These are phyloP conservation scores for Penicillium sp. DNA, from an alignment of 2,329 filamentous ascomycete species.

Conservation along the genomic window DNA sequence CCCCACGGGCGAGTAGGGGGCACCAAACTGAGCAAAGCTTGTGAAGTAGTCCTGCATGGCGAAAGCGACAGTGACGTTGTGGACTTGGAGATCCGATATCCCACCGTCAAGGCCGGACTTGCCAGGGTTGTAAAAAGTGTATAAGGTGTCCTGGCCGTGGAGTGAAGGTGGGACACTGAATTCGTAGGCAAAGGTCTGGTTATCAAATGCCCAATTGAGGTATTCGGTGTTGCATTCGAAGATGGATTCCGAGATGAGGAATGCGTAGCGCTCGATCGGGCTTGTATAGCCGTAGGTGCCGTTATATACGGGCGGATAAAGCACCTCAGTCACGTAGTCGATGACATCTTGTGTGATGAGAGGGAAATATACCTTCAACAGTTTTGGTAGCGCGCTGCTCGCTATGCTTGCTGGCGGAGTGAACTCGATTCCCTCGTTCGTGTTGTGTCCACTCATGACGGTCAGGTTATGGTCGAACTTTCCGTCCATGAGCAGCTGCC, in stretches of 20 bases:
- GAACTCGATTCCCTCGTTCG: slow-evolving; percentile 46
- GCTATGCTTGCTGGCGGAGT: slow-evolving; percentile 35
- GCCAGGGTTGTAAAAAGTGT: slow-evolving; percentile 52
- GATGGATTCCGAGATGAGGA: slow-evolving; percentile 45
- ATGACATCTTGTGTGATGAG: slow-evolving; percentile 28
- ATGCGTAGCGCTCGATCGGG: slow-evolving; percentile 44
- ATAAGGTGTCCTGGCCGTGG: slow-evolving; percentile 55
- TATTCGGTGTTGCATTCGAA: slow-evolving; percentile 58
- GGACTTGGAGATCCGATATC: slow-evolving; percentile 21
- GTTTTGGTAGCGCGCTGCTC: slow-evolving; percentile 20
- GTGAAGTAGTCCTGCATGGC: slow-evolving; percentile 41
- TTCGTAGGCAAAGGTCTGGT: slow-evolving; percentile 54
- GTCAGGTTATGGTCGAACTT: slow-evolving; percentile 47
- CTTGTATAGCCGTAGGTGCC: slow-evolving; percentile 50
- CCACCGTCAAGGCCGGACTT: slow-evolving; percentile 7
- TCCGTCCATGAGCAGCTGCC: slow-evolving; percentile 46
- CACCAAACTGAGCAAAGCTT: slow-evolving; percentile 37
- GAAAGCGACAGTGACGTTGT: slow-evolving; percentile 32
- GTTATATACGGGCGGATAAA: slow-evolving; percentile 55
- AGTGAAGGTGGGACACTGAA: slow-evolving; percentile 56
- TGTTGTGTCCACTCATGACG: slow-evolving; percentile 50
- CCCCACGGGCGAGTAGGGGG: slow-evolving; percentile 35
- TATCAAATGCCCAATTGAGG: slow-evolving; percentile 51
- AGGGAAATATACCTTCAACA: slow-evolving; percentile 25
- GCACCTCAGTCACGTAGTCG: slow-evolving; percentile 46